Conservation (phyloP, 192 early-diverging fungal species). For the Entomortierella parvispora region DNA sequence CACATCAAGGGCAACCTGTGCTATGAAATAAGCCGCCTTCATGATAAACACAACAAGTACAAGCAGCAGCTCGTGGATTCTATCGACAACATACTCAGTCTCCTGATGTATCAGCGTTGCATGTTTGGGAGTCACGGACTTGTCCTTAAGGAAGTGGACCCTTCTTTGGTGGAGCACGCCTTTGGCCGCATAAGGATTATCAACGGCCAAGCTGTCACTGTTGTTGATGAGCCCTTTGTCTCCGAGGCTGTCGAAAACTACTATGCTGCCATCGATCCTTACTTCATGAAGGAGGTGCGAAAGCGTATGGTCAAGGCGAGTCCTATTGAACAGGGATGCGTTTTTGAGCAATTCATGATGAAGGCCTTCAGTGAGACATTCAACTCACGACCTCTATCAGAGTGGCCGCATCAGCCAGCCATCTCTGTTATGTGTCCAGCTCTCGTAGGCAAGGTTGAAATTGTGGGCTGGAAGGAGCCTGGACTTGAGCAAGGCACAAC, state of each 20-base stretch:
- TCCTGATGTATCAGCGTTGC: neutral
- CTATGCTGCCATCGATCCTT: slow-evolving; percentile 11
- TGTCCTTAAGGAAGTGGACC: neutral
- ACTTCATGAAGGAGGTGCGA: neutral
- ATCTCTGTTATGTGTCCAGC: neutral
- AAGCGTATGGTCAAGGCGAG: slow-evolving; percentile 1
- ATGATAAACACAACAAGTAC: slow-evolving; percentile 2
- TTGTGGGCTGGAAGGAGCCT: neutral
- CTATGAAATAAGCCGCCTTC: neutral
- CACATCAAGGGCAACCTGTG: slow-evolving; percentile 13
- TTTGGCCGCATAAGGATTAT: slow-evolving; percentile 32
- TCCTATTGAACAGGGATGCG: slow-evolving; percentile 2
- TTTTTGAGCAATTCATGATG: slow-evolving; percentile 7
- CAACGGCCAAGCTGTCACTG: slow-evolving; percentile 5
- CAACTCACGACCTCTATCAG: neutral
- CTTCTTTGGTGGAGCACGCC: slow-evolving; percentile 14
- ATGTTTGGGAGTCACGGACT: neutral
- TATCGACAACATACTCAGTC: slow-evolving; percentile 1
- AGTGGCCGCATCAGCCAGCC: slow-evolving; percentile 1
- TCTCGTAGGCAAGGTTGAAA: neutral
- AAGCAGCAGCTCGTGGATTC: slow-evolving; percentile 1
- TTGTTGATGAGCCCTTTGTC: slow-evolving; percentile 33
- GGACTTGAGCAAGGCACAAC: neutral
- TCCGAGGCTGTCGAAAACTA: slow-evolving; percentile 16
- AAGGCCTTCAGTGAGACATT: neutral